These are phyloP conservation scores for Lasiodiplodia sp. DNA, from an alignment of 2,329 filamentous ascomycete genomes.

Conservation along the genomic window DNA sequence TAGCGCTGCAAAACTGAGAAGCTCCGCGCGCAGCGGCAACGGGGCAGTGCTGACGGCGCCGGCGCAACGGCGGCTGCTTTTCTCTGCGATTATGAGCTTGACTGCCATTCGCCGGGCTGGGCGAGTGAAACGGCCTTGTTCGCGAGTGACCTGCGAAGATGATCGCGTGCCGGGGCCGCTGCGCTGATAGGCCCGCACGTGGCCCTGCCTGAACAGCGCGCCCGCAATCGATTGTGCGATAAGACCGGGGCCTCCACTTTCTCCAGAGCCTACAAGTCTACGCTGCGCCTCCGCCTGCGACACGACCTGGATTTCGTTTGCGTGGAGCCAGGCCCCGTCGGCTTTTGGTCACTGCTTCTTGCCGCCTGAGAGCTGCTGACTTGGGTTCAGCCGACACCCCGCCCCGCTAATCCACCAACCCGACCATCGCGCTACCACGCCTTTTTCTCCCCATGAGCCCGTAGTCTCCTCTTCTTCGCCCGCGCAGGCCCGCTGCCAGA, in stretches of 20 bases:
- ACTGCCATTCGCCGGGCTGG: constrained; percentile 11
- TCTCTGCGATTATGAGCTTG: not conserved
- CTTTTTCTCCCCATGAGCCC: constrained; percentile 23
- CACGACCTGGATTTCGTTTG: not conserved
- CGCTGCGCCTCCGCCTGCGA: not conserved
- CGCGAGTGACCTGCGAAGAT: constrained; percentile 14
- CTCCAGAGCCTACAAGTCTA: not conserved
- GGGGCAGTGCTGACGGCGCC: not conserved
- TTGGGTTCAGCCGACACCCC: not conserved
- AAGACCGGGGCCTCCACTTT: constrained; percentile 9
- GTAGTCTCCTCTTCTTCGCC: not conserved
- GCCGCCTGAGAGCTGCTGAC: not conserved
- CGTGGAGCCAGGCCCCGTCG: not conserved
- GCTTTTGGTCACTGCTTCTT: not conserved
- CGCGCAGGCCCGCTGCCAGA: constrained; percentile 11
- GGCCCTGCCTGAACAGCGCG: constrained; percentile 7
- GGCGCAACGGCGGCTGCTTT: constrained; percentile 7
- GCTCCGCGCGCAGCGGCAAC: not conserved
- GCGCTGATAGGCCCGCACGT: constrained; percentile 15
- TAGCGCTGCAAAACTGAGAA: not conserved
- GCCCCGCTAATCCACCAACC: constrained; percentile 10
- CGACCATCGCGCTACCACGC: not conserved
- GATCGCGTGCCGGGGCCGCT: constrained; percentile 24
- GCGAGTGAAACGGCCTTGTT: constrained; percentile 19
- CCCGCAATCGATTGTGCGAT: constrained; percentile 23